Evolutionary conservation across 2,329 filamentous ascomycete species (phyloP), one percentile per base, ranked within the genome.

Genomic region (Xenosphaeropsis pyriputrescens): DNA sequence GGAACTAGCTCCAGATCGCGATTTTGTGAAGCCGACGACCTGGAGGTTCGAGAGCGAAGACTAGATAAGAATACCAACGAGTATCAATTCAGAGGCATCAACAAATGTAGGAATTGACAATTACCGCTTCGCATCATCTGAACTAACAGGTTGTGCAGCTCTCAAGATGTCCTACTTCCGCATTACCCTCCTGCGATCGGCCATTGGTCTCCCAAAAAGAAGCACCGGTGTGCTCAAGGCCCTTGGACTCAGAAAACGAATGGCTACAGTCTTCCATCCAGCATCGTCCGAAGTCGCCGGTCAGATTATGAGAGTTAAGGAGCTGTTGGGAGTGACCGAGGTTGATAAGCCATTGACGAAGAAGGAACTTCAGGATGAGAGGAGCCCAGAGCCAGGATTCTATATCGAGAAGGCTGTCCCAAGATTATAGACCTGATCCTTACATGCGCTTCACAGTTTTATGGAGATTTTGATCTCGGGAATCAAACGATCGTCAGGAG

Each of bases 271-370:
- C 51, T 85, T 81, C 64, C 72, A 82, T 54, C 76, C 76, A 26
- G 78, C 84, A 41, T 67, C 70, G 15, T 71, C 69, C 16, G 70
- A 75, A 36, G 67, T 79, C 34, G 79, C 79, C 8, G 79, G 79
- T 54, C 75, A 81, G 50, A 81, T 85, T 50, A 80, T 84, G 71
- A 74, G 72, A 53, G 77, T 85, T 45, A 85, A 85, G 58, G 79
- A 85, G 51, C 57, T 85, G 39, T 72, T 85, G 8, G 68, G 75
- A 34, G 77, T 84, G 6, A 64, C 69, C 42, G 79, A 83, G 50
- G 76, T 81, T n/a, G 68, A 75, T 29, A 58, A 61, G 43, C 56
- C 66, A 17, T 56, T 79, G 58, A 74, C 67, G 3, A 71, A 68
- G 50, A 57, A 65, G 38, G 68, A 84, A 54, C 64, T 82, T 50